A percentile compares a stretch with the other conserved stretches of the same genome.
Conservation (phyloP, 2,329 filamentous ascomycete genomes). For the Alternaria brassicicola region DNA sequence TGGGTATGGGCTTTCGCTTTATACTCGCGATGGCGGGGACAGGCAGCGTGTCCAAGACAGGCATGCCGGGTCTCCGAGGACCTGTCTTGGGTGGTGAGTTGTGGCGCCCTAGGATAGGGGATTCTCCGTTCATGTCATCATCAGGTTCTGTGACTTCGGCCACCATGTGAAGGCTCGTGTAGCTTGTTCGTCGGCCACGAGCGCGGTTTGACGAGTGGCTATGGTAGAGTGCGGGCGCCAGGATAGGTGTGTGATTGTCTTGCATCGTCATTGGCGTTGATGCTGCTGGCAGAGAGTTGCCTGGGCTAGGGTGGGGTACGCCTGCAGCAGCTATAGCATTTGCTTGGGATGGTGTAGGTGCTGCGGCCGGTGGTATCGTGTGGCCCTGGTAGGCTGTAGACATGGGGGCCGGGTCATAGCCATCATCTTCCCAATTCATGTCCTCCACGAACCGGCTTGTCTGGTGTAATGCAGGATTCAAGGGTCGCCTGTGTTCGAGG, state of each 20-base stretch:
- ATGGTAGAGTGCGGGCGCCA: constrained; percentile 37
- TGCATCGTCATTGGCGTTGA: constrained; percentile 19
- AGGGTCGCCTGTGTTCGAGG: constrained; percentile 30
- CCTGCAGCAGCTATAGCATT: not conserved
- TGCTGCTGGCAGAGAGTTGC: constrained; percentile 8
- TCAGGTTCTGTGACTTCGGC: constrained; percentile 42
- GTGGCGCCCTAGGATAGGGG: constrained; percentile 27
- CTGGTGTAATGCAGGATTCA: constrained; percentile 24
- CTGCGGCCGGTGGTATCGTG: constrained; percentile 11
- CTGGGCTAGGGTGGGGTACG: not conserved
- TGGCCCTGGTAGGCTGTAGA: constrained; percentile 6
- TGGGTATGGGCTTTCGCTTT: constrained; percentile 35
- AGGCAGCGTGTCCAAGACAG: constrained; percentile 19
- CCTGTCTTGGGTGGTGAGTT: constrained; percentile 8
- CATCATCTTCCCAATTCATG: constrained; percentile 43
- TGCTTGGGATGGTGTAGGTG: constrained; percentile 3
- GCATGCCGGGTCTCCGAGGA: constrained; percentile 10
- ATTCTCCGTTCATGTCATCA: constrained; percentile 23
- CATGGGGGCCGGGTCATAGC: constrained; percentile 22
- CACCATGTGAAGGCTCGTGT: constrained; percentile 41
- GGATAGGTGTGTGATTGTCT: constrained; percentile 26
- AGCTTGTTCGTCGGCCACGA: constrained; percentile 41
- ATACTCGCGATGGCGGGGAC: constrained; percentile 26
- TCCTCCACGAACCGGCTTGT: constrained; percentile 18
- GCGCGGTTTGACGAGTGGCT: constrained; percentile 45